Evolutionary conservation across 1,284 basidiomycete species (phyloP), one percentile per base, ranked within the genome.

Genomic region (Phaffia rhodozyma): DNA sequence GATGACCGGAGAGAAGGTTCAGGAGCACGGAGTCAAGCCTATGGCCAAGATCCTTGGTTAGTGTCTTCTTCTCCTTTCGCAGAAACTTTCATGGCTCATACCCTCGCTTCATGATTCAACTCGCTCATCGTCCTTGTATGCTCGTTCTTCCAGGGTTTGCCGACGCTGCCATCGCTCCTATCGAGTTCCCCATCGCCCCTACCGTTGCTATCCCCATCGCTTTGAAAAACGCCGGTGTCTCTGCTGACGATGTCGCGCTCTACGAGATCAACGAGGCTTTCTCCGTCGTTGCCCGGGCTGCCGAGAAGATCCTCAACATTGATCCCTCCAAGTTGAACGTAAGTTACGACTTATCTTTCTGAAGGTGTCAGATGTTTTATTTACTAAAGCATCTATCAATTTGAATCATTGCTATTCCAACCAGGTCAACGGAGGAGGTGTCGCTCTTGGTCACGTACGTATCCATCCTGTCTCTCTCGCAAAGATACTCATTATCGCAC

Each of bases 221-320:
- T 11, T 81, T 99, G 65, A 79, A 92, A 79, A 84, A 82, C 68
- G 96, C 94, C 56, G 89, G 89, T 70, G 79, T 98, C 65, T 83
- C 83, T 38, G 75, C 86, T 65, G 81, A 88, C 58, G 91, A 98
- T 73, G 91, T 98, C 69, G 82, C 91, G 43, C 82, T 89, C 62
- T 98, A 91, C 74, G 96, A 99, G 77, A 85, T 98, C 76, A 99
- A 99, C 77, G 96, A 94, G 77, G 96, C 94, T 21, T 98, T 98
- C 81, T 93, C 92, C 0, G 89, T 91, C 47, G 94, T 97, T 71
- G 86, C 91, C 72, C 84, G 89, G 58, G 85, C 92, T 60, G 89
- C 90, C 2, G 91, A 97, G 78, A 89, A 94, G 78, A 82, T 90
- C 53, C 81, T 96, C 66, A 82, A 81, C 66, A 81, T 98, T 67